Percentiles rank a stretch among this genome's conserved stretches.
These are phyloP conservation scores for Dicorynia guianensis DNA, from an alignment of 306 rosid species.

Conservation along the genomic window DNA sequence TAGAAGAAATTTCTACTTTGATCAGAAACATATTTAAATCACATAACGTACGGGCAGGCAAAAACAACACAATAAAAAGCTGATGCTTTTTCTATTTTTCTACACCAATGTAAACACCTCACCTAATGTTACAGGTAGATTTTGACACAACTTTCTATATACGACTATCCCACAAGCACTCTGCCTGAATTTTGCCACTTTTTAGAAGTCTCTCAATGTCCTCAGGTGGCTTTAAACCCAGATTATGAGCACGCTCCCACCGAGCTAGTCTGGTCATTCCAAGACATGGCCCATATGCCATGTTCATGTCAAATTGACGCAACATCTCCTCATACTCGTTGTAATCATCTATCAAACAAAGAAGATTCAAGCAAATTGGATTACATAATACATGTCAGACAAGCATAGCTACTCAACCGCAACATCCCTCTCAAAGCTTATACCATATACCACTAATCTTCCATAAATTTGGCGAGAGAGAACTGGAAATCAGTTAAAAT, in stretches of 20 bases:
- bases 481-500: background rate
- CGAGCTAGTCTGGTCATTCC: slow-evolving; percentile 75
- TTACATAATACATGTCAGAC: slow-evolving; percentile 3
- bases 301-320: slow-evolving; percentile 86
- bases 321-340: slow-evolving; percentile 56
- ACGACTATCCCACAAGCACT: slow-evolving; percentile 66
- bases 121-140: background rate
- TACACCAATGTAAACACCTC: background rate
- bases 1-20: too few species aligned
- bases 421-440: background rate
- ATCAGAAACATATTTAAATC: background rate
- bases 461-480: background rate
- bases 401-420: background rate
- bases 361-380: background rate
- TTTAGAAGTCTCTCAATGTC: slow-evolving; percentile 57
- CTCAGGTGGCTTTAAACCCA: slow-evolving; percentile 76
- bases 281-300: slow-evolving; percentile 79
- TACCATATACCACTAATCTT: background rate
- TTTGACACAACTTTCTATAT: slow-evolving; percentile 43
- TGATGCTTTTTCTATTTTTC: slow-evolving; percentile 1
- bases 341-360: slow-evolving; percentile 59
- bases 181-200: slow-evolving; percentile 47
- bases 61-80: slow-evolving; percentile 44
- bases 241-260: slow-evolving; percentile 80
- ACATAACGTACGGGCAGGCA: slow-evolving; percentile 9